Percentiles rank a stretch among this genome's conserved stretches.
Conservation (phyloP, 2,329 filamentous ascomycete species). For the Dothistroma septosporum region DNA sequence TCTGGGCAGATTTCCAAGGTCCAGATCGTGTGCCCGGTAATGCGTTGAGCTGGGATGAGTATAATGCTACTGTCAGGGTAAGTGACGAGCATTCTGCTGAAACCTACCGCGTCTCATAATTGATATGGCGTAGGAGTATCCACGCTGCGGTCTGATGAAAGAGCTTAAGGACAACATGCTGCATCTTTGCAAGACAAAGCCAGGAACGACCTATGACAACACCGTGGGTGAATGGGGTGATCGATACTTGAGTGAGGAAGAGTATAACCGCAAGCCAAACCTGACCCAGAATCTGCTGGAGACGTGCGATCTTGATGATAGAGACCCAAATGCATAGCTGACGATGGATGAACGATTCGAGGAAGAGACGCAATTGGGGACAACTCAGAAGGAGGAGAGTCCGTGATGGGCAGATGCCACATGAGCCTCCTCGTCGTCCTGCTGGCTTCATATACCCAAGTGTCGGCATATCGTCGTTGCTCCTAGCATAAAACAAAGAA, state of each 20-base stretch:
- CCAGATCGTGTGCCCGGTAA: constrained; percentile 21
- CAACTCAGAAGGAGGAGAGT: too few relatives aligned
- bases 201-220: constrained; percentile 38
- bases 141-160: constrained; percentile 35
- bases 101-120: too few relatives aligned
- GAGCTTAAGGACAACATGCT: constrained; percentile 39
- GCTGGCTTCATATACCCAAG: too few relatives aligned
- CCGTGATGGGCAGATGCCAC: too few relatives aligned
- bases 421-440: too few relatives aligned
- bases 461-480: too few relatives aligned
- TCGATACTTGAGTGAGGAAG: constrained; percentile 32
- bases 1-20: constrained; percentile 24
- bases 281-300: constrained; percentile 22
- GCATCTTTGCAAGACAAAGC: constrained; percentile 42
- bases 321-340: constrained; percentile 6
- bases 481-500: too few relatives aligned
- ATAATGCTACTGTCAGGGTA: constrained; percentile 18
- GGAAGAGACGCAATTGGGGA: too few relatives aligned
- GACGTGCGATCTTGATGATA: constrained; percentile 22
- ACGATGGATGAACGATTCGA: too few relatives aligned
- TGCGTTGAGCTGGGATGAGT: constrained; percentile 21
- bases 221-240: constrained; percentile 37
- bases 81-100: background rate
- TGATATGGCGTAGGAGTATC: constrained; percentile 27
- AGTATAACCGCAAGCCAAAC: constrained; percentile 35